Base-by-base conservation (phyloP, 2,329 filamentous ascomycete genomes). In the Alternaria hordeiaustralica region DNA sequence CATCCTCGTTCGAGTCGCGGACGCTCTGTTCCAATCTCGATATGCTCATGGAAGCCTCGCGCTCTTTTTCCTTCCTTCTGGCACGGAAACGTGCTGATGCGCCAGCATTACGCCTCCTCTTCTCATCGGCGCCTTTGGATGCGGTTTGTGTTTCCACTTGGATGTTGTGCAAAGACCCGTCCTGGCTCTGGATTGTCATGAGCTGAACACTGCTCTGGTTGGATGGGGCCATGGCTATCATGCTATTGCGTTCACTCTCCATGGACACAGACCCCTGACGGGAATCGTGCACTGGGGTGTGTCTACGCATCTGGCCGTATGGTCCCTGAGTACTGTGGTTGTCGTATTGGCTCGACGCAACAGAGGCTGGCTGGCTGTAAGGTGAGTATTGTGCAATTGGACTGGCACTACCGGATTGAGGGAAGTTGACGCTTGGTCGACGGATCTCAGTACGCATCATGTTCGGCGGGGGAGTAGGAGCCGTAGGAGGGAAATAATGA, bases 61-160 rank as follows among this genome's bases (percentile, higher is more conserved):
- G 88, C 77, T 95, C 92, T 77, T 91, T 90, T 74, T 94, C 92
- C 81, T 96, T 96, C 75, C 93, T 89, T 63, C 94, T 87, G 74
- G 90, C 88, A 59, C 93, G 87, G 69, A 96, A 96, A 63, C 93
- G 87, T 51, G 92, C 92, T 60, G 93, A 96, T 6, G 93, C 93
- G 51, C 92, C 92, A 44, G 93, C 93, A 74, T 97, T 97, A 55
- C 93, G 88, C 78, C 91, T 90, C 60, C 93, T 86, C 81, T 96
- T 97, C 79, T 96, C 92, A 73, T 96, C 92, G 43, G 92, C 92
- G 71, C 92, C 89, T 69, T 90, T 90, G 12, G 93, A 96, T 12
- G 91, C 93, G 71, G 93, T 91, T 70, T 93, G 91, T 46, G 92
- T 89, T 76, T 97, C 93, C 10, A 95, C 89, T 13, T 90, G 89